Base-by-base conservation (phyloP, 2,329 filamentous ascomycete genomes). In the Metarhizium brunneum region DNA sequence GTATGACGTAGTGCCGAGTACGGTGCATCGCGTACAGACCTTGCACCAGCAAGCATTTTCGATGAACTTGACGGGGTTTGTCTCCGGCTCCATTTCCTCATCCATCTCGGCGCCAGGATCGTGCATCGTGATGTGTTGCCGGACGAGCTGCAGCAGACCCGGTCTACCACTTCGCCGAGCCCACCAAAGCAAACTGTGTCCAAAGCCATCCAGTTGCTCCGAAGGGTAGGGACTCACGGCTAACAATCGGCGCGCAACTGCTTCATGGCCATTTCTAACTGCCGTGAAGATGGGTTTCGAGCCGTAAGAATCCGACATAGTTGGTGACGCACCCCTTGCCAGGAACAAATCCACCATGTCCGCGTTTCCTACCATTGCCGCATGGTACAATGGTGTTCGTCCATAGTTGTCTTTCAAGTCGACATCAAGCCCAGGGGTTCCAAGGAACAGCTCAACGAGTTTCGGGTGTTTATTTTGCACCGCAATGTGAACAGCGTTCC, bases 21-120 rank as follows among this genome's bases (percentile, higher is more conserved):
- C 53, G n/a, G 32, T 59, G 42, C 59, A 57, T 2, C 56, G 49
- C 2, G 56, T 58, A 20, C 60, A 62, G 4, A 59, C 35, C 40
- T 59, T 52, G 50, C 60, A 61, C 58, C 56, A 59, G 38, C 54
- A 58, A 2, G 36, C 48, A 2, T 51, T 25, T 5, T 36, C 30
- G 0, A 48, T 29, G 29, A 57, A 57, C 30, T 8, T 25, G 18
- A 49, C 20, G 2, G 38, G 25, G 8, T 16, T 42, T 4, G 35
- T 16, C 1, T 11, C 13, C 4, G 29, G 29, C 14, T 16, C 11
- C 35, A 29, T 32, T 7, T 47, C 42, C 30, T 47, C 38, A 6
- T 18, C 43, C 20, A n/a, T 29, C 5, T 53, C 2, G 7, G 11
- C 4, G 4, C 18, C 1, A 7, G 6, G 14, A 36, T 54, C 47